A percentile compares a stretch with the other conserved stretches of the same genome.
These are phyloP conservation scores for Ophiosphaerella narmari DNA, from an alignment of 2,329 filamentous ascomycete species.

Conservation along the genomic window DNA sequence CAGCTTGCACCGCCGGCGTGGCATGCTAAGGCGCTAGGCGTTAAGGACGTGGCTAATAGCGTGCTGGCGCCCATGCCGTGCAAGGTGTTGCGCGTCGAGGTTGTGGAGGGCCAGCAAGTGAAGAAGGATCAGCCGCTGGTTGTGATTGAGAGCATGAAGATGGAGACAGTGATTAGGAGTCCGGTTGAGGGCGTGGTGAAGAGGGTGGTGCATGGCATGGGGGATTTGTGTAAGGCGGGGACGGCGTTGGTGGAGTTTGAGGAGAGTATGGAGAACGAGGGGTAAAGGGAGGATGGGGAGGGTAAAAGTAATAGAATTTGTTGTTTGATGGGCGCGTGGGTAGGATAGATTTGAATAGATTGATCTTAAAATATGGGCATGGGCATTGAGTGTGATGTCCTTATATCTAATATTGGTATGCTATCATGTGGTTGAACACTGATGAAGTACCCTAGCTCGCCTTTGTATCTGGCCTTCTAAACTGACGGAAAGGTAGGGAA, in stretches of 20 bases:
- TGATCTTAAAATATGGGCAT: constrained; percentile 34
- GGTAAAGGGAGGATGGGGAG: constrained; percentile 36
- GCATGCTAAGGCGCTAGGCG: constrained; percentile 84
- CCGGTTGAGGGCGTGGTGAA: constrained; percentile 54
- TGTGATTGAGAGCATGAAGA: constrained; percentile 64
- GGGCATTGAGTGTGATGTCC: too few relatives aligned
- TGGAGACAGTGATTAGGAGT: constrained; percentile 60
- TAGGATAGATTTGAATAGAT: constrained; percentile 62
- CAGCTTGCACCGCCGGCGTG: constrained; percentile 68
- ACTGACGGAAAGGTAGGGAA: too few relatives aligned
- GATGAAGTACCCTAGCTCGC: too few relatives aligned
- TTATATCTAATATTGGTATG: too few relatives aligned
- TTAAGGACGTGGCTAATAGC: constrained; percentile 79
- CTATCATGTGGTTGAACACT: too few relatives aligned
- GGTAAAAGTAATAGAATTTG: not conserved
- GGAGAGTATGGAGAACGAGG: constrained; percentile 36
- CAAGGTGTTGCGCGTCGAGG: constrained; percentile 90
- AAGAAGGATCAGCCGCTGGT: constrained; percentile 86
- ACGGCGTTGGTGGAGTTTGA: constrained; percentile 56
- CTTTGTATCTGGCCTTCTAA: not conserved
- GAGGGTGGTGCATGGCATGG: constrained; percentile 55
- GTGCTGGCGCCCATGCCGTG: constrained; percentile 96
- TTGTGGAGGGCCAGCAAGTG: constrained; percentile 78
- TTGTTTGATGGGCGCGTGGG: not conserved
- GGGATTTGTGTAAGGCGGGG: constrained; percentile 52